Base-by-base conservation (phyloP, 768 basidiomycete species). In the Inosperma sp. region DNA sequence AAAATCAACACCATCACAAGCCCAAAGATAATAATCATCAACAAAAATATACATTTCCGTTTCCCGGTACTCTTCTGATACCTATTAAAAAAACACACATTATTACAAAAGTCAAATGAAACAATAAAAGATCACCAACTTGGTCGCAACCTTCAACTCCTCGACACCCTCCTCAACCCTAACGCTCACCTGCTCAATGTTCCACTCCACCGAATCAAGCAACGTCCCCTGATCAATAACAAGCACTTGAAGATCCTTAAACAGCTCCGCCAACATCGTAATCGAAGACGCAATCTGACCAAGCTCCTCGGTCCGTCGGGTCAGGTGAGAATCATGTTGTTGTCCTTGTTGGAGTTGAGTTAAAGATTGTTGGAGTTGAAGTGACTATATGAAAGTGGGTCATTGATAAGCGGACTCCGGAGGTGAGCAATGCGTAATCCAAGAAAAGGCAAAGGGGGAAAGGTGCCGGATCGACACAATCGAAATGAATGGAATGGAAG, bases 151-250 rank as follows among this genome's bases (percentile, higher is more conserved):
- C 49, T 85, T 73, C 42, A 99, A 74, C 58, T 96, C 93, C 60
- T 82, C 80, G 30, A 88, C 93, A 17, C 93, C 92, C 37, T 89
- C 88, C 49, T 83, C 69, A 64, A 94, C 77, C 45, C 91, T 82
- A 26, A 80, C 79, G 14, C 86, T 86, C 4, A 94, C 90, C 66
- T 89, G 86, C 67, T 97, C 93, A 46, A 99, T 88, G 65, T 99
- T 99, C 71, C 92, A 99, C 68, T 99, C 96, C 49, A 98, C 80
- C 30, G 91, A 93, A 69, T 98, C 96, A 49, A 98, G 77, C 26
- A 99, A 79, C 23, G 95, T 97, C 23, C 96, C 96, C 63, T 99
- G 96, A 69, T 98, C 96, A 56, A 98, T 97, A 52, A 99, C 92
- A 49, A 99, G 81, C 29, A 79, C 79, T 12, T 88, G 88, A 39